Evolutionary conservation across 768 basidiomycete genomes (phyloP).

Genomic region (Amanita jacksonii): DNA sequence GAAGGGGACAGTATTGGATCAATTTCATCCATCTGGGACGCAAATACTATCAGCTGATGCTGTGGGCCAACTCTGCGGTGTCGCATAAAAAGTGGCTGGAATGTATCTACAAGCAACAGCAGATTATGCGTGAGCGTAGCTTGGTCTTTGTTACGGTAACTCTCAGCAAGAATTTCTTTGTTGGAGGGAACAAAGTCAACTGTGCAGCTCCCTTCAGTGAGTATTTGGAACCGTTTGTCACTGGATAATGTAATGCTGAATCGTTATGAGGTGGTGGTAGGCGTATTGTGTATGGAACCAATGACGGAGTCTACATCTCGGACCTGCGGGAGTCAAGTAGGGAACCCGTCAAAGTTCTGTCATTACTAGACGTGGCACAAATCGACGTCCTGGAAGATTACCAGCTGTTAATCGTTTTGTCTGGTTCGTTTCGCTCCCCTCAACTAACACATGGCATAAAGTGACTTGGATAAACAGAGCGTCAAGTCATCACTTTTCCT

Average conservation of each 20-base stretch:
- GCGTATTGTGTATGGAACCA: constrained; percentile 91
- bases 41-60: constrained; percentile 82
- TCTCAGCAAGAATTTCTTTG: constrained; percentile 84
- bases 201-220: constrained; percentile 84
- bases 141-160: constrained; percentile 77
- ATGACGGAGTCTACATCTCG: constrained; percentile 93
- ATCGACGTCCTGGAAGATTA: constrained; percentile 96
- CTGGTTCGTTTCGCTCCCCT: constrained; percentile 43
- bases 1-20: constrained; percentile 83
- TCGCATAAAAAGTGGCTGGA: constrained; percentile 94
- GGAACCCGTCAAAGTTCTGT: constrained; percentile 86
- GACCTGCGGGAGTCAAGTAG: constrained; percentile 69
- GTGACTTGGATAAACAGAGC: constrained; percentile 42
- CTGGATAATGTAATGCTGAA: constrained; percentile 4
- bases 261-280: constrained; percentile 59
- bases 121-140: constrained; percentile 72
- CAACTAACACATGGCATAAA: not conserved
- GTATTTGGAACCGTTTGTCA: constrained; percentile 24
- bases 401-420: constrained; percentile 93
- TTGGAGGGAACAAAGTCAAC: constrained; percentile 77
- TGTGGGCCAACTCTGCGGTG: constrained; percentile 83
- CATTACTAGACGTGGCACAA: constrained; percentile 83
- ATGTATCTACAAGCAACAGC: constrained; percentile 83
- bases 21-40: constrained; percentile 92
- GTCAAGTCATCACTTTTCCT: constrained; percentile 93